Evolutionary conservation across 257 asterid genomes (phyloP).

Genomic region (Lithospermum erythrorhizon): DNA sequence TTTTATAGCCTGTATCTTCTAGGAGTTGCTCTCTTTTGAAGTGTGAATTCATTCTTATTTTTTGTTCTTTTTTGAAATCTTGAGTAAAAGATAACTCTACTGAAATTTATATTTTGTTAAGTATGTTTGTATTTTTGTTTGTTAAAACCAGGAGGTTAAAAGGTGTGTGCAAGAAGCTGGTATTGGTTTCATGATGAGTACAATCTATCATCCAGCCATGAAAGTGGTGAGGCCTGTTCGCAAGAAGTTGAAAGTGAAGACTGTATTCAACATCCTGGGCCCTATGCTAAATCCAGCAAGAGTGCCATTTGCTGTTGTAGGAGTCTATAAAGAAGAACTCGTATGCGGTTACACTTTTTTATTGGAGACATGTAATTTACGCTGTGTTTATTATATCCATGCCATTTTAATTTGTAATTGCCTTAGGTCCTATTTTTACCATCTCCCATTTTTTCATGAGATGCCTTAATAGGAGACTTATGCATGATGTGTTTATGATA

Average conservation of each 20-base stretch:
- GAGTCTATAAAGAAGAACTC: constrained; percentile 62
- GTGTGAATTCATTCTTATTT: too few relatives aligned
- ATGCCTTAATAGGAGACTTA: not conserved
- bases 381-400: not conserved
- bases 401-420: not conserved
- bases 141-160: constrained; percentile 39
- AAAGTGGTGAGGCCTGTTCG: constrained; percentile 68
- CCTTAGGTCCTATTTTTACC: not conserved
- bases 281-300: constrained; percentile 82
- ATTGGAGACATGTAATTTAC: not conserved
- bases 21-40: too few relatives aligned
- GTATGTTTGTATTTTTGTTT: not conserved
- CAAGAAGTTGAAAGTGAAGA: constrained; percentile 63
- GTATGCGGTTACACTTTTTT: constrained; percentile 21
- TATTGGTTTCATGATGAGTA: constrained; percentile 88
- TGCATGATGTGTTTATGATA: not conserved
- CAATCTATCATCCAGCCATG: constrained; percentile 81
- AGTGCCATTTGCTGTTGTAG: constrained; percentile 68
- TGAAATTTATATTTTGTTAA: not conserved
- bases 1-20: too few relatives aligned
- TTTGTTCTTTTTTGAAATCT: too few relatives aligned
- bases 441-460: too few relatives aligned
- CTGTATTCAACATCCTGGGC: constrained; percentile 69
- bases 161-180: constrained; percentile 55
- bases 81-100: too few relatives aligned